A percentile compares a stretch with the other conserved stretches of the same genome.
These are phyloP conservation scores for Amanita pseudoporphyria DNA, from an alignment of 768 basidiomycete genomes.

Conservation along the genomic window DNA sequence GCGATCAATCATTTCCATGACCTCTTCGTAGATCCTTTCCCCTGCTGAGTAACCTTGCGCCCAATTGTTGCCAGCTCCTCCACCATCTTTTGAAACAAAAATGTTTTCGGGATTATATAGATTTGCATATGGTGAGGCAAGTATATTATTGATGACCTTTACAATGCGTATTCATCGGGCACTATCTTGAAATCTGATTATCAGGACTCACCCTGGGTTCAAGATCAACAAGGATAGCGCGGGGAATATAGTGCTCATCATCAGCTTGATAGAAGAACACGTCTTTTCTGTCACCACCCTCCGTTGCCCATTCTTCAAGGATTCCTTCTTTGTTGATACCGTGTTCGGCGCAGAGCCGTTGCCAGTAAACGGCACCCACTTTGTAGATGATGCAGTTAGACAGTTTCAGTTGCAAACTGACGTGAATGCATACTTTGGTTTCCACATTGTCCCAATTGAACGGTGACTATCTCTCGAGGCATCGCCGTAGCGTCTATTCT, in stretches of 20 bases:
- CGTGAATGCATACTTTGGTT: slow-evolving; percentile 66
- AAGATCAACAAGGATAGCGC: slow-evolving; percentile 92
- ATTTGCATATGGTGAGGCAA: slow-evolving; percentile 77
- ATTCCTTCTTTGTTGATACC: slow-evolving; percentile 95
- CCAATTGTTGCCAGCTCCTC: slow-evolving; percentile 99
- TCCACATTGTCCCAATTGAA: slow-evolving; percentile 86
- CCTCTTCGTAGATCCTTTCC: slow-evolving; percentile 87
- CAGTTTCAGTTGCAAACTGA: background rate
- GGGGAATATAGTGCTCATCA: slow-evolving; percentile 97
- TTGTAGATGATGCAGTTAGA: background rate
- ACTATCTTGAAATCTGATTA: background rate
- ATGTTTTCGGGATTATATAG: slow-evolving; percentile 99
- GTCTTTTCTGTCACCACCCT: slow-evolving; percentile 94
- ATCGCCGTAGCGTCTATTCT: slow-evolving; percentile 28
- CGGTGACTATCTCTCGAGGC: slow-evolving; percentile 80
- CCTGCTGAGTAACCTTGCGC: slow-evolving; percentile 90
- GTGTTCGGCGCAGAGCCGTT: slow-evolving; percentile 95
- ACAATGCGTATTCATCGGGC: background rate
- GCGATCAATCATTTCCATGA: slow-evolving; percentile 99
- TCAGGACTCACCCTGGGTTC: slow-evolving; percentile 75
- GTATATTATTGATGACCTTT: slow-evolving; percentile 94
- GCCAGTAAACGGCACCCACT: slow-evolving; percentile 35
- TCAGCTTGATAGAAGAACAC: slow-evolving; percentile 99
- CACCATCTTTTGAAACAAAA: slow-evolving; percentile 90
- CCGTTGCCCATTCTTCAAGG: slow-evolving; percentile 94